Conservation (phyloP, 129 eudicot genomes). For the Centella asiatica region DNA sequence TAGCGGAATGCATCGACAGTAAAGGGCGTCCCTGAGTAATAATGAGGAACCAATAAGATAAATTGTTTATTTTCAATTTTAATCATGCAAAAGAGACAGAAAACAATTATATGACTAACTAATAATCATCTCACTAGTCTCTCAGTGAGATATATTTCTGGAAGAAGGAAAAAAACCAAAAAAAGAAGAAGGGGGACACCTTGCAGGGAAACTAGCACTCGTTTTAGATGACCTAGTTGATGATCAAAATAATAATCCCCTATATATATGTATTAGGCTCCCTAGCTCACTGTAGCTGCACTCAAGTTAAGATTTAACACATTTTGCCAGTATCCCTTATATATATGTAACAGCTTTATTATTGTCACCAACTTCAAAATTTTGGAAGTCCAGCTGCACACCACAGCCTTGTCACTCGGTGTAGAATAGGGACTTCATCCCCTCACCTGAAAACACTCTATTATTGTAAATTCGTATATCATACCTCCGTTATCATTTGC, state of each 20-base stretch:
- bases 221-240: not conserved
- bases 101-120: not conserved
- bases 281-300: not conserved
- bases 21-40: slow-evolving; percentile 31
- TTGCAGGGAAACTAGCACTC: not conserved
- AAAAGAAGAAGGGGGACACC: not conserved
- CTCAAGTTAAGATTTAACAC: no score
- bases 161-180: no score
- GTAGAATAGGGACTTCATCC: no score
- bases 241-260: not conserved
- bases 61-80: not conserved
- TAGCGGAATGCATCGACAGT: slow-evolving; percentile 45
- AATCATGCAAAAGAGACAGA: not conserved
- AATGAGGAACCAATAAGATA: not conserved
- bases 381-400: no score
- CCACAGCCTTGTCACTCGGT: not conserved
- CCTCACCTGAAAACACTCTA: no score
- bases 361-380: no score
- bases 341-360: no score
- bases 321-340: no score
- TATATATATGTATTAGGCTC: not conserved
- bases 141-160: not conserved
- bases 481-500: not conserved
- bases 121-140: not conserved
- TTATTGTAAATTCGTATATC: no score